Conservation (phyloP, 805 yeast species). For the Grigorovia yakushimaensis region DNA sequence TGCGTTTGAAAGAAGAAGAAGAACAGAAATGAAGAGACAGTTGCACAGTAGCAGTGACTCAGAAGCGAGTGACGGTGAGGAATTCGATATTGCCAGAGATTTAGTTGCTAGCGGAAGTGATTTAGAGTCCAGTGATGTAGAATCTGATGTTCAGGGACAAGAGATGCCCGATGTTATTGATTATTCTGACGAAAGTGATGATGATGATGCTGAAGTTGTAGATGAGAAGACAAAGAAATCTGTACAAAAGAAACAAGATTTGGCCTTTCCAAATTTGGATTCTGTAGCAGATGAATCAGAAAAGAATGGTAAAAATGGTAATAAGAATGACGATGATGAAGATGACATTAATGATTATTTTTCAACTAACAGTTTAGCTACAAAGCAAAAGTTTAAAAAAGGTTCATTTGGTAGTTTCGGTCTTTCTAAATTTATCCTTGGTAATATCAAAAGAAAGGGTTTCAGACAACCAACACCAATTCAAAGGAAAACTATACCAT, state of each 20-base stretch:
- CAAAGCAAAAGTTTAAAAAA: conserved; percentile 35
- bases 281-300: conserved; percentile 39
- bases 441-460: conserved; percentile 74
- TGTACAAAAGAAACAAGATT: conserved; percentile 5
- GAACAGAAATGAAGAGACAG: not conserved
- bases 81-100: conserved; percentile 51
- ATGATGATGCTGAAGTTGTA: conserved; percentile 42
- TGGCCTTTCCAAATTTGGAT: conserved; percentile 41
- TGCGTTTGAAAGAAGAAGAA: not conserved
- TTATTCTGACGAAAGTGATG: conserved; percentile 25
- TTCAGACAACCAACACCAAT: conserved; percentile 95
- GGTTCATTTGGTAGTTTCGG: conserved; percentile 92
- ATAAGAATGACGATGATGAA: conserved; percentile 33
- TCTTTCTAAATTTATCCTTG: conserved; percentile 57
- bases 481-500: conserved; percentile 90
- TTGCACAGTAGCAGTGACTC: not conserved
- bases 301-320: conserved; percentile 15
- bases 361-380: conserved; percentile 23
- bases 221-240: conserved; percentile 9
- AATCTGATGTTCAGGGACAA: conserved; percentile 18
- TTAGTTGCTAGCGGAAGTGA: conserved; percentile 36
- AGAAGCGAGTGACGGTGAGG: conserved; percentile 14
- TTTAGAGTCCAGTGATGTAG: conserved; percentile 23
- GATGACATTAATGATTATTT: conserved; percentile 40
- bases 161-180: conserved; percentile 23